Conservation (phyloP, 2,329 filamentous ascomycete genomes). For the Chaetomium strumarium region DNA sequence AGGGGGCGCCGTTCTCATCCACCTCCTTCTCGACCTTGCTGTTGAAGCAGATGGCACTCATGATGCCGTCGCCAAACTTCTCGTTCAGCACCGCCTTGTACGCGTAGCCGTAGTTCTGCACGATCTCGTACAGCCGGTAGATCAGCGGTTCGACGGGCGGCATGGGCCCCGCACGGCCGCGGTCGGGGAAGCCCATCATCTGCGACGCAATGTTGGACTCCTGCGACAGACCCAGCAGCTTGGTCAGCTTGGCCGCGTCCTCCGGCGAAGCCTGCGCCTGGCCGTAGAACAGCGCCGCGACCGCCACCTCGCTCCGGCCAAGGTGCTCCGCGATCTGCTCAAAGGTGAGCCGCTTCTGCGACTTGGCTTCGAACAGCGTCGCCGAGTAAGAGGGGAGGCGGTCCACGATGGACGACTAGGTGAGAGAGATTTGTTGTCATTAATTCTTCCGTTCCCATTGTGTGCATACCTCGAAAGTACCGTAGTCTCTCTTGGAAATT, state of each 20-base stretch:
- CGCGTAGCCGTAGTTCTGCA: constrained; percentile 94
- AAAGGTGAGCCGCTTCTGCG: constrained; percentile 68
- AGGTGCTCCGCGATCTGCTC: constrained; percentile 69
- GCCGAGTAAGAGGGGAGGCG: constrained; percentile 65
- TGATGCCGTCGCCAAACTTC: constrained; percentile 91
- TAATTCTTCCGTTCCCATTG: no score
- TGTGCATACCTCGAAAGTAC: no score
- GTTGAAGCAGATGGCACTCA: constrained; percentile 90
- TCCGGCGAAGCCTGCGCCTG: constrained; percentile 47
- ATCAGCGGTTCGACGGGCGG: constrained; percentile 80
- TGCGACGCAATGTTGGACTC: constrained; percentile 51
- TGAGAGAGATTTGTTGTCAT: not conserved
- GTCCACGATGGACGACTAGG: constrained; percentile 48
- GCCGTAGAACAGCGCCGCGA: constrained; percentile 87
- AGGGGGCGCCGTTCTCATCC: constrained; percentile 72
- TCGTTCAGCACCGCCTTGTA: constrained; percentile 95
- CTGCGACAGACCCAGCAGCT: constrained; percentile 46
- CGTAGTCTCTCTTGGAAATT: no score
- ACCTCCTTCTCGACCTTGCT: constrained; percentile 93
- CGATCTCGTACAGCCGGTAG: constrained; percentile 87
- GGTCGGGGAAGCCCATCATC: constrained; percentile 70
- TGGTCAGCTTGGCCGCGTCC: constrained; percentile 54
- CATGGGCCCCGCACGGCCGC: constrained; percentile 74
- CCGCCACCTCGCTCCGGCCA: constrained; percentile 74
- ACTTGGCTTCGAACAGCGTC: constrained; percentile 77